These are phyloP conservation scores for Tolypocladium endophyticum DNA, from an alignment of 2,329 filamentous ascomycete species.

Conservation along the genomic window DNA sequence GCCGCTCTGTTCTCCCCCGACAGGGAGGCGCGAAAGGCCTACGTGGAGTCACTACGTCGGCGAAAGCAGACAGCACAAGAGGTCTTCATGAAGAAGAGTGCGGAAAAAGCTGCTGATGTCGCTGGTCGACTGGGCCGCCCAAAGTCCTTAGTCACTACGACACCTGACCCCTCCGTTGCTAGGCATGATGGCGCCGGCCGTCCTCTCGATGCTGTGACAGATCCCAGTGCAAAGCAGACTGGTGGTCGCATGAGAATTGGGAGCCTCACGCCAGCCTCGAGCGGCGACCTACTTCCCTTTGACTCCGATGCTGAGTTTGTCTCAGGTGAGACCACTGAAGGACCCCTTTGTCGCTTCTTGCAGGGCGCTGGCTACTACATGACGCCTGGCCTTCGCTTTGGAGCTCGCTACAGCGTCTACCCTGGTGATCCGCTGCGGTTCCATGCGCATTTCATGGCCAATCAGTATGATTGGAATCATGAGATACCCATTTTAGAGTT, in stretches of 20 bases:
- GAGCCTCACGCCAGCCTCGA: conserved; percentile 24
- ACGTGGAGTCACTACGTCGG: conserved; percentile 46
- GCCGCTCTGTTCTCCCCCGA: conserved; percentile 49
- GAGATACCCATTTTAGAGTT: conserved; percentile 77
- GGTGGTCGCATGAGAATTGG: not conserved
- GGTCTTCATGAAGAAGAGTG: conserved; percentile 27
- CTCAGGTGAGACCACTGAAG: conserved; percentile 8
- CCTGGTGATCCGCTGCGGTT: conserved; percentile 91
- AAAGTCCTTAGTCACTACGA: not conserved
- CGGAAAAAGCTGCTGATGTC: conserved; percentile 20
- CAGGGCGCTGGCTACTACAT: conserved; percentile 75
- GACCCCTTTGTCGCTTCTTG: conserved; percentile 67
- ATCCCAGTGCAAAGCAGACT: not conserved
- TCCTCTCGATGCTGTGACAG: not conserved
- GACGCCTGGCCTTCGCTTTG: conserved; percentile 86
- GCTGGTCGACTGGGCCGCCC: conserved; percentile 9
- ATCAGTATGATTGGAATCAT: conserved; percentile 79
- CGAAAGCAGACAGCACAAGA: conserved; percentile 31
- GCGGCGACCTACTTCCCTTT: conserved; percentile 16
- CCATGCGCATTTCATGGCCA: conserved; percentile 87
- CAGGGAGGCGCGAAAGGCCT: conserved; percentile 46
- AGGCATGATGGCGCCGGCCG: not conserved
- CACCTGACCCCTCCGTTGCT: not conserved
- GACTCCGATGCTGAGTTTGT: conserved; percentile 5
- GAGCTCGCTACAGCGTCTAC: conserved; percentile 89